A percentile compares a stretch with the other conserved stretches of the same genome.
Evolutionary conservation across 805 yeast genomes (phyloP).

Genomic region (Candida jianshihensis): DNA sequence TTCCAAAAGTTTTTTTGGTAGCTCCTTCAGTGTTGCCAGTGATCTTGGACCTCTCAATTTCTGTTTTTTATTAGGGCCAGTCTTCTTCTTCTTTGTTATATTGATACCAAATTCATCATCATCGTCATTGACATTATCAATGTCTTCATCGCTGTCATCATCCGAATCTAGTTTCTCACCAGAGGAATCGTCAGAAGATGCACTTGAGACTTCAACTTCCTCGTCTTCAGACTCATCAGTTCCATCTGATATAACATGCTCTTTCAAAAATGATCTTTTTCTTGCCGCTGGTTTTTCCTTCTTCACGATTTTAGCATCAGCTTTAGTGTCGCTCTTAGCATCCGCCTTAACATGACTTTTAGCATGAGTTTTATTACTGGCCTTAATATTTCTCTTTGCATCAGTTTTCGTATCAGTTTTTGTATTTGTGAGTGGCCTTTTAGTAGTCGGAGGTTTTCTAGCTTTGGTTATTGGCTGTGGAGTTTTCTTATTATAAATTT

Average conservation of each 20-base stretch:
- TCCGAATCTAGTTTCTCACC: conserved; percentile 1
- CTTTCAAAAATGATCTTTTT: not conserved
- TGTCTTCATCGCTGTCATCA: conserved; percentile 9
- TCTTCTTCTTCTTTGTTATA: conserved; percentile 22
- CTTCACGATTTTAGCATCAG: too few relatives aligned
- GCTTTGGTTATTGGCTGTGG: conserved; percentile 6
- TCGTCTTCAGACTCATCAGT: conserved; percentile 10
- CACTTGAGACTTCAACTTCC: too few relatives aligned
- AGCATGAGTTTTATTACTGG: too few relatives aligned
- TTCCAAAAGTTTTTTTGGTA: conserved; percentile 11
- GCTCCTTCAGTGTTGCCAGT: not conserved
- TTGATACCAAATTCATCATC: conserved; percentile 13
- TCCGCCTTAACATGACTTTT: too few relatives aligned
- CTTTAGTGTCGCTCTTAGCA: too few relatives aligned
- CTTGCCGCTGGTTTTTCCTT: not conserved
- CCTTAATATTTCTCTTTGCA: not conserved
- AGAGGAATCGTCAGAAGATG: conserved; percentile 2
- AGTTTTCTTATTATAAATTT: conserved; percentile 4
- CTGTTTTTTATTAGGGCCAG: conserved; percentile 21
- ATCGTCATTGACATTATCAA: conserved; percentile 1
- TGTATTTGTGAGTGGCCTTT: not conserved
- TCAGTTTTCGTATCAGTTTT: conserved; percentile 1
- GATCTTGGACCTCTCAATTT: conserved; percentile 22
- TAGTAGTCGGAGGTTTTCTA: not conserved
- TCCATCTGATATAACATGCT: conserved; percentile 3